Conservation (phyloP, 257 asterid genomes). For the Solanum megistacrolobum region DNA sequence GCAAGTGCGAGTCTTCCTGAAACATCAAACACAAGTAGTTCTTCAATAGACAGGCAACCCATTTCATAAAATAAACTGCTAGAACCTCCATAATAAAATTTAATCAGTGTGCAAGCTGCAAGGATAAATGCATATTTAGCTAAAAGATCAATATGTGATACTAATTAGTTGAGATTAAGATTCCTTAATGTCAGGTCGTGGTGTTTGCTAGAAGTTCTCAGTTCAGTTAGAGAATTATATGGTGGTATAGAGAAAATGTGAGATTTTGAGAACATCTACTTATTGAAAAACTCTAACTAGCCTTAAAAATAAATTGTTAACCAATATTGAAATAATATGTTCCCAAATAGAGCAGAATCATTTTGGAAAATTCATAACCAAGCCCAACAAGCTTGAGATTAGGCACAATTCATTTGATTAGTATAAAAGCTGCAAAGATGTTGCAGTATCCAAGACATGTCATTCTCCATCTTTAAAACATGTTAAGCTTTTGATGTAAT, state of each 20-base stretch:
- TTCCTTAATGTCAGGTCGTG: background rate
- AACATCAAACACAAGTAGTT: constrained; percentile 8
- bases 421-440: background rate
- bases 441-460: background rate
- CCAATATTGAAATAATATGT: background rate
- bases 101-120: background rate
- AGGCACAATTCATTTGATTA: background rate
- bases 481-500: background rate
- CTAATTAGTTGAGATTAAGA: background rate
- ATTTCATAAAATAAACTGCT: background rate
- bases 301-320: background rate
- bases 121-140: background rate
- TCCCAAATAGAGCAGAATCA: background rate
- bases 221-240: background rate
- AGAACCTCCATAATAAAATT: background rate
- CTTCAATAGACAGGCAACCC: background rate
- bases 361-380: background rate
- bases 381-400: background rate
- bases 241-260: background rate
- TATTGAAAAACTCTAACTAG: background rate
- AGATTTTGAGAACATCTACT: background rate
- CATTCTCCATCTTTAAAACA: background rate
- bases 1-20: constrained; percentile 94
- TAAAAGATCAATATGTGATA: background rate
- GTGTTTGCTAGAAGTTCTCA: background rate